Base-by-base conservation (phyloP, 257 asterid genomes). In the Phtheirospermum japonicum region DNA sequence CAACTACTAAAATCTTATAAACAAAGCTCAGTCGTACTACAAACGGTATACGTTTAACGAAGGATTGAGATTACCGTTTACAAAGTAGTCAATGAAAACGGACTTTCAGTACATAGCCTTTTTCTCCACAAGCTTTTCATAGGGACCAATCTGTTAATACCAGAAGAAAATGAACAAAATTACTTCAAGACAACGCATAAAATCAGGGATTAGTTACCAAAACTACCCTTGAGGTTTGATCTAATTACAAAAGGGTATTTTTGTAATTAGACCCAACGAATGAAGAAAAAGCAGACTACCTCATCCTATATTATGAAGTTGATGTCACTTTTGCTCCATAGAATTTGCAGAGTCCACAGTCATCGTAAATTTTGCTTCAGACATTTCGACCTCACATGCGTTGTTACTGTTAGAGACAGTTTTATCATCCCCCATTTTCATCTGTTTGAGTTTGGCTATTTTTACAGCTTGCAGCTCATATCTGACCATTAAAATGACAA, bases 301-400 rank as follows among this genome's bases (percentile, higher is more conserved):
- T 66, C 57, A 39, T 64, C 66, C 59, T 17, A 39, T 66, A 36
- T 58, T 33, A 70, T 55, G 68, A 39, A 70, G 52, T 7, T 34
- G 59, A 23, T 59, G 59, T 64, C 54, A 74, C 68, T 73, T 58
- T 19, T 70, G 63, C 64, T 77, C 81, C 65, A 46, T 12, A 4
- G 86, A 67, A 79, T 64, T 64, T 32, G 61, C 76, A 19, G 78
- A 51, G 28, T 55, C 81, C 64, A 40, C 14, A 67, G 75, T 46
- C 7, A 42, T 26, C 31, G 56, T 11, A 52, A 66, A 71, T 72
- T 86, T 92, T 54, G 95, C 71, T 80, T 89, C 97, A 23, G 88
- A 85, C 97, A 92, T 83, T 80, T 92, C 99, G 51, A 92, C 91
- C 80, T 92, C 97, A 70, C 37, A 75, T 50, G 80, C 74, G 61